Evolutionary conservation across 495 filamentous ascomycete species (phyloP).

Genomic region (Podospora bellae-mahoneyi): DNA sequence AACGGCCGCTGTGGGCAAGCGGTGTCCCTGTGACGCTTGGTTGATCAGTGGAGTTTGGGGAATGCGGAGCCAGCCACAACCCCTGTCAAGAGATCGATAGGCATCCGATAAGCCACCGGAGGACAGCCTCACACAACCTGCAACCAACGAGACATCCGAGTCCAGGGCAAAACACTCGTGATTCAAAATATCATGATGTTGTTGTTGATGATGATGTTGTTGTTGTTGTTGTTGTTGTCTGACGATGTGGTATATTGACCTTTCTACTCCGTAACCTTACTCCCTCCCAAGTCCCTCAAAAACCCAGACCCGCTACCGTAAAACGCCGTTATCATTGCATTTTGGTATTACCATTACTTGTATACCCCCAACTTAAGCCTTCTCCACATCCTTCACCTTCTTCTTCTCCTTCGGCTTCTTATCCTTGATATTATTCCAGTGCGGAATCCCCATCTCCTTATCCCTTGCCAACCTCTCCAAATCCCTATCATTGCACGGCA

Average conservation of each 20-base stretch:
- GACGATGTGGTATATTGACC: neutral
- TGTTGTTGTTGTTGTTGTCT: neutral
- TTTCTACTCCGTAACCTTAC: neutral
- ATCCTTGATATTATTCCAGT: conserved; percentile 55
- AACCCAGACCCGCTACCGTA: neutral
- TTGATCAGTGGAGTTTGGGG: neutral
- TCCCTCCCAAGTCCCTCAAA: neutral
- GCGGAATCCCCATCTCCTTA: conserved; percentile 47
- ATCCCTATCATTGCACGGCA: conserved; percentile 48
- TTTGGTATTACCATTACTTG: neutral
- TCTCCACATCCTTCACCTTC: conserved; percentile 26
- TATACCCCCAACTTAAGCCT: neutral
- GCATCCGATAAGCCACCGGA: neutral
- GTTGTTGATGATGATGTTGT: neutral
- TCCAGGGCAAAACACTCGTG: neutral
- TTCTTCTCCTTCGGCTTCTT: conserved; percentile 46
- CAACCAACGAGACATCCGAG: neutral
- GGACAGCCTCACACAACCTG: neutral
- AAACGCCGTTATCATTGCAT: neutral
- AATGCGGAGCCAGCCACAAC: neutral
- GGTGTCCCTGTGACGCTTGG: neutral
- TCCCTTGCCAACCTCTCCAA: conserved; percentile 44
- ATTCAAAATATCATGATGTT: neutral
- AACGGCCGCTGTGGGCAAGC: neutral
- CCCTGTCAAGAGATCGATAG: neutral